Evolutionary conservation across 2,329 filamentous ascomycete genomes (phyloP).

Genomic region (Lachnellula subtilissima): DNA sequence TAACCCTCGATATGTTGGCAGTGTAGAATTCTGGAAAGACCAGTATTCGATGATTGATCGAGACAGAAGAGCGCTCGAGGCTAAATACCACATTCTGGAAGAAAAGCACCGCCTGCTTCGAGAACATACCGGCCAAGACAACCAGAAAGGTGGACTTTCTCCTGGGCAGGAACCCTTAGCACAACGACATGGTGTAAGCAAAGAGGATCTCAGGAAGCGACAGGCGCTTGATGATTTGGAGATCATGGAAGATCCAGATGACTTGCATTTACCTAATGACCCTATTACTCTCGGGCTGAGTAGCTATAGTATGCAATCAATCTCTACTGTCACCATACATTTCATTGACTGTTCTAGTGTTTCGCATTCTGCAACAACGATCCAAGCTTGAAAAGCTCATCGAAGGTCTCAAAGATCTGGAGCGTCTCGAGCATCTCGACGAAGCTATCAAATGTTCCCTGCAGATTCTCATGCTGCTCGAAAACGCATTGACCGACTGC

Average conservation of each 20-base stretch:
- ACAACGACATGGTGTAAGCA: neutral
- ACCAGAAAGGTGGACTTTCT: neutral
- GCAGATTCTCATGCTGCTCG: constrained; percentile 15
- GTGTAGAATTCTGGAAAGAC: constrained; percentile 27
- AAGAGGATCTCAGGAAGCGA: constrained; percentile 5
- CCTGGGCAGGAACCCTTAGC: neutral
- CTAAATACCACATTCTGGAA: constrained; percentile 16
- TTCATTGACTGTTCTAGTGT: constrained; percentile 10
- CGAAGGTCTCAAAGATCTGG: constrained; percentile 9
- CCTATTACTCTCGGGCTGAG: constrained; percentile 12
- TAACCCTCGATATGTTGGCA: constrained; percentile 24
- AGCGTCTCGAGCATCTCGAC: constrained; percentile 12
- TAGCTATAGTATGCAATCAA: constrained; percentile 8
- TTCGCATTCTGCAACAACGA: constrained; percentile 12
- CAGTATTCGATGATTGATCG: constrained; percentile 18
- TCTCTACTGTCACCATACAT: neutral
- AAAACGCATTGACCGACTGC: constrained; percentile 12
- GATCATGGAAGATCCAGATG: neutral
- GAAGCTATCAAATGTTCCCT: constrained; percentile 2
- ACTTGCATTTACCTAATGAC: constrained; percentile 1
- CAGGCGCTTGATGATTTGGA: neutral
- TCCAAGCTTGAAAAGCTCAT: constrained; percentile 6
- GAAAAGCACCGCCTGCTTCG: constrained; percentile 9
- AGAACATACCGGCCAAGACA: neutral
- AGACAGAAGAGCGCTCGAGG: constrained; percentile 23